Evolutionary conservation across 2,329 filamentous ascomycete genomes (phyloP), one percentile per base, ranked within the genome.

Genomic region (Arthrobotrys musiformis): DNA sequence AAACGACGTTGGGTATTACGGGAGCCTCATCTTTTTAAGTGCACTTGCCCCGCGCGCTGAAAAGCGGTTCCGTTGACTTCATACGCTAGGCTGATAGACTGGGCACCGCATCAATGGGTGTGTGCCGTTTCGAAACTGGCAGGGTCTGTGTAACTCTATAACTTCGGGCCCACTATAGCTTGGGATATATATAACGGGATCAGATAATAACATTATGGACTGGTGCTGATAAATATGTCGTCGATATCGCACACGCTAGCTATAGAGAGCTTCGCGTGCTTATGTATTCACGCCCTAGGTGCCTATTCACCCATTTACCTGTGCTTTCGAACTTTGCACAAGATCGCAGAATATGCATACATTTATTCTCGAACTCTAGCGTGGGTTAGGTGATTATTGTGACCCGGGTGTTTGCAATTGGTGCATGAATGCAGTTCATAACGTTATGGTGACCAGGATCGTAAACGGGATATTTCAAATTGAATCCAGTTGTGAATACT

Each of bases 1-100:
- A 5, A 19, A 9, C 24, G 37, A 52, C 37, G 17, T 22, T 8
- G 5, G 9, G 30, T 6, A 35, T 35, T 11, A 24, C 42, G 52
- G 64, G 64, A 40, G 33, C 64, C 40, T 48, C 64, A 60, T 68
- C 40, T 22, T 52, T n/a, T 48, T 58, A 54, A 67, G 56, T 28
- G 5, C 13, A 19, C 24, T 42, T 42, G n/a, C 26, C n/a, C 15
- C 56, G 13, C 48, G n/a, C n/a, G n/a, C n/a, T n/a, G n/a, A n/a
- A n/a, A n/a, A n/a, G n/a, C n/a, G n/a, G n/a, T n/a, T n/a, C n/a
- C 11, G 30, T 11, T 52, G 19, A 33, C 3, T 26, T 42, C 44
- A 24, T 48, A n/a, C n/a, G n/a, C n/a, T n/a, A n/a, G n/a, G n/a
- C n/a, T n/a, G 7, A 4, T 4, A 48, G 9, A 48, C 44, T 24